Conservation (phyloP, 2,329 filamentous ascomycete species). For the Epichloe scottii region DNA sequence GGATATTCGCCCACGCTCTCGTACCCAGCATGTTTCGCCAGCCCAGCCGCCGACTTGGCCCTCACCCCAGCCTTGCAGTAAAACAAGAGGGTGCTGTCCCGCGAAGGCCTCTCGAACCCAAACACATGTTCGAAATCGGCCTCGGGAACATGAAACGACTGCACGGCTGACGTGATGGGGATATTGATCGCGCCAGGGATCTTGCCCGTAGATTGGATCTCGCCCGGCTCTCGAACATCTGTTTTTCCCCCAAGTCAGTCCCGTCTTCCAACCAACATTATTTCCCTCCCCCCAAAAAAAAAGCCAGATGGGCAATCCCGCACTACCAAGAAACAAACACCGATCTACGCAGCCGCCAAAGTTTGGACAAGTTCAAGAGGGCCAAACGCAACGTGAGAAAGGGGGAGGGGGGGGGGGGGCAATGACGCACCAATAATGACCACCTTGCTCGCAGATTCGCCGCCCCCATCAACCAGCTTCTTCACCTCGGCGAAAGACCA, state of each 20-base stretch:
- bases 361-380: no score
- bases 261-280: background rate
- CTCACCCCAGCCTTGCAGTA: conserved; percentile 91
- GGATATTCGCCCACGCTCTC: conserved; percentile 56
- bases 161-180: conserved; percentile 63
- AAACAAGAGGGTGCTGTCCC: conserved; percentile 55
- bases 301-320: background rate
- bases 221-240: conserved; percentile 63
- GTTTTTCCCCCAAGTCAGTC: background rate
- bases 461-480: conserved; percentile 19
- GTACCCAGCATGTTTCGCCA: conserved; percentile 72
- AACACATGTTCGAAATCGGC: conserved; percentile 77
- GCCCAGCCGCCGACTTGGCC: conserved; percentile 59
- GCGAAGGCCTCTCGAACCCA: conserved; percentile 56
- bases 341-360: no score
- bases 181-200: conserved; percentile 80
- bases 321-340: background rate
- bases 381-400: no score
- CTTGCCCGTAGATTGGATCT: conserved; percentile 49
- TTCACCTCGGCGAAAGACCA: conserved; percentile 39
- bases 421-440: conserved; percentile 33
- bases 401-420: no score
- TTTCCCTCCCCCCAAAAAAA: background rate
- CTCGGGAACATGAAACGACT: conserved; percentile 61
- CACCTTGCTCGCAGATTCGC: conserved; percentile 10